phyloP scores from a whole-genome alignment of 495 filamentous ascomycete species.

The Tuber borchii region DNA sequence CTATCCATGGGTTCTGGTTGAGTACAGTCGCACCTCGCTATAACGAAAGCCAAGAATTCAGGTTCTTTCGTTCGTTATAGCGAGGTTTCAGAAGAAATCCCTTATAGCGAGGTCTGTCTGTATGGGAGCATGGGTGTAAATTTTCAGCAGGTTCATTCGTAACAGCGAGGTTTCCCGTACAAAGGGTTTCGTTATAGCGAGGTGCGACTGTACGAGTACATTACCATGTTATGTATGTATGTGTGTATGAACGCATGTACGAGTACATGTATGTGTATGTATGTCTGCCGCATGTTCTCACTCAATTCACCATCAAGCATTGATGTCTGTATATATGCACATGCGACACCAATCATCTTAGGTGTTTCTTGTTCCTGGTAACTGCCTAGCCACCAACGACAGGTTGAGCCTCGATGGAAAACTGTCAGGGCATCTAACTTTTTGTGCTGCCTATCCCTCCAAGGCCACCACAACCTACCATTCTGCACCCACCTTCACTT shows the following conservation, averaged over 20 bases:
- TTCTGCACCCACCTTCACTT: constrained; percentile 33
- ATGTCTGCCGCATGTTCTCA: constrained; percentile 20
- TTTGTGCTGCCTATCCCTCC: not conserved
- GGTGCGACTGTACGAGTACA: not conserved
- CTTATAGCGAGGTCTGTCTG: no score
- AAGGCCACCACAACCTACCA: constrained; percentile 16
- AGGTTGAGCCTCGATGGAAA: not conserved
- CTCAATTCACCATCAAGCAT: constrained; percentile 11
- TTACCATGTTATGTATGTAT: constrained; percentile 14
- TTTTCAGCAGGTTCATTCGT: no score
- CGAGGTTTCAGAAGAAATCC: no score
- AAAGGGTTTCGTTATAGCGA: no score
- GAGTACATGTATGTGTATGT: constrained; percentile 29
- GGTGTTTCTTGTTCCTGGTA: constrained; percentile 23
- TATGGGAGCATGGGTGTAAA: no score
- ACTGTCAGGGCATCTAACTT: not conserved
- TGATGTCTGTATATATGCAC: constrained; percentile 33
- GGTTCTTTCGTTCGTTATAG: no score
- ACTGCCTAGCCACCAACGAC: constrained; percentile 31
- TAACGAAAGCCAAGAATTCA: no score
- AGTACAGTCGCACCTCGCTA: no score
- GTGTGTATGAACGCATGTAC: constrained; percentile 22
- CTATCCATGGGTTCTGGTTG: not conserved
- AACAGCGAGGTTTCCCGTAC: no score
- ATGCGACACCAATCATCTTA: constrained; percentile 38